These are phyloP conservation scores for Penicillium griseofulvum DNA, from an alignment of 2,329 filamentous ascomycete species.

Conservation along the genomic window DNA sequence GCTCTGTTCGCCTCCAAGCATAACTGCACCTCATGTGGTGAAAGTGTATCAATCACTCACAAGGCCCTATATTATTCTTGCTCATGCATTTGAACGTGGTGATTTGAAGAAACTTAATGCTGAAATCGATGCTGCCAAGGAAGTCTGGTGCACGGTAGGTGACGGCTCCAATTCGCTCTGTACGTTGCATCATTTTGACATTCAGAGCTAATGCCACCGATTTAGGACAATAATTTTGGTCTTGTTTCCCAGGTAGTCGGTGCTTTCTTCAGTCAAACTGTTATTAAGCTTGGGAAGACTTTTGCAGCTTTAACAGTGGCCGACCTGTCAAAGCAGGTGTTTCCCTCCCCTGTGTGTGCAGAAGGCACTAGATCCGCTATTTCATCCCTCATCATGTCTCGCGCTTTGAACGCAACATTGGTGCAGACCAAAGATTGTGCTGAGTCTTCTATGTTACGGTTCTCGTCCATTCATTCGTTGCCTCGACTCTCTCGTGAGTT, in stretches of 20 bases:
- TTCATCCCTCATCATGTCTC: constrained; percentile 49
- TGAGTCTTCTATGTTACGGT: constrained; percentile 52
- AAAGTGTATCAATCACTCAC: constrained; percentile 59
- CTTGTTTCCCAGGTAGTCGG: constrained; percentile 68
- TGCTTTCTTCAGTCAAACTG: constrained; percentile 72
- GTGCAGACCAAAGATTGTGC: constrained; percentile 42
- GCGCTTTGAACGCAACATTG: constrained; percentile 52
- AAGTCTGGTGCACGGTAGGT: constrained; percentile 60
- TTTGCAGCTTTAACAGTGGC: constrained; percentile 64
- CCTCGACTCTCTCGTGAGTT: constrained; percentile 38
- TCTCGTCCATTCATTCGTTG: constrained; percentile 40
- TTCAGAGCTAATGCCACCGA: constrained; percentile 11
- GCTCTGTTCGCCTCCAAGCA: constrained; percentile 54
- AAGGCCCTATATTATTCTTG: constrained; percentile 70
- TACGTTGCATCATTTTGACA: background rate
- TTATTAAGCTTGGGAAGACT: constrained; percentile 69
- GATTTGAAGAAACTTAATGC: constrained; percentile 59
- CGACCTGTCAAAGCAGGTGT: constrained; percentile 42
- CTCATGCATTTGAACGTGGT: constrained; percentile 63
- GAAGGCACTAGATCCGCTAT: constrained; percentile 36
- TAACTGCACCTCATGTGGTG: constrained; percentile 53
- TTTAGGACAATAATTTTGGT: constrained; percentile 66
- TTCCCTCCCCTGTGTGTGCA: constrained; percentile 24
- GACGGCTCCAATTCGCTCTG: background rate
- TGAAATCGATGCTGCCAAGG: constrained; percentile 60